Evolutionary conservation across 441 rosid genomes (phyloP), one percentile per base, ranked within the genome.

Genomic region (Macaranga tanarius): DNA sequence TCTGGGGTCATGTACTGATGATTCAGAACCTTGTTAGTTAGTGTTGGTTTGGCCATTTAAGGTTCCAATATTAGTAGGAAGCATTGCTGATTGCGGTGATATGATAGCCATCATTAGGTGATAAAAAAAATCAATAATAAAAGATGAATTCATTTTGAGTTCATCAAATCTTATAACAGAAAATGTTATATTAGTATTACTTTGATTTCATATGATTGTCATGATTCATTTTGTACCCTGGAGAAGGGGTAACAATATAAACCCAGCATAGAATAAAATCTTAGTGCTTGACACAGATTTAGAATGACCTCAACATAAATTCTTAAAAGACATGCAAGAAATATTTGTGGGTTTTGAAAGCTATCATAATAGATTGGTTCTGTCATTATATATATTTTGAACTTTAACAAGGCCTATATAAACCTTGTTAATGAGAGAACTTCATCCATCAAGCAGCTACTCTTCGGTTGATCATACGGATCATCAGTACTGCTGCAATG

Each of bases 321-420:
- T 70, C 9, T 47, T 23, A 1, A n/a, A 57, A 65, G 19, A 22
- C 54, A 7, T 15, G 17, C 23, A 62, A 74, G 40, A 62, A 45
- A 64, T 51, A 16, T 59, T 50, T 17, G 12, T n/a, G 1, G 57
- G 50, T 69, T 23, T 31, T 40, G 7, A 52, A 52, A 65, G 72
- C 61, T 74, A 47, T 69, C 54, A 59, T 65, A 74, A 65, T 51
- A 40, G 67, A 74, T 82, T 80, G 78, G 81, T 79, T 72, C 38
- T 65, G 34, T 65, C 83, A 74, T 34, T 59, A 50, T 47, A 45
- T 58, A 31, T 40, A 44, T 38, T 70, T 55, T 40, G 55, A 67
- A 50, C 70, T n/a, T 22, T 13, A 42, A 69, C 56, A 28, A 23
- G 47, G 7, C 73, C 61, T 74, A 64, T 81, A 69, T 74, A 79